Percentiles rank a stretch among this genome's conserved stretches.
Evolutionary conservation across 2,329 filamentous ascomycete genomes (phyloP).

Genomic region (Venturia aucupariae): DNA sequence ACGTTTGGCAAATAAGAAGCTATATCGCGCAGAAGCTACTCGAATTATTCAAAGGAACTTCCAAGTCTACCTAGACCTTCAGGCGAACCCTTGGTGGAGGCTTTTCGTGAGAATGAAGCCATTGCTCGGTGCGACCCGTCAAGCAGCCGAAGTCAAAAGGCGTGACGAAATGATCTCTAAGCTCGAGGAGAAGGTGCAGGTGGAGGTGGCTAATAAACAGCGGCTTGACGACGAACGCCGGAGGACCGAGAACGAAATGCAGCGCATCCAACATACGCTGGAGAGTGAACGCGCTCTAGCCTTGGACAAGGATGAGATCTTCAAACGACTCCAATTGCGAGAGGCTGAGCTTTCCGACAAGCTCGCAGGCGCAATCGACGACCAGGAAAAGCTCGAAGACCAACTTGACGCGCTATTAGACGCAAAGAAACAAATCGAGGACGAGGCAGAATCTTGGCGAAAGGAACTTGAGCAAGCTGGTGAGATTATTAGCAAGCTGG

Average conservation of each 20-base stretch:
- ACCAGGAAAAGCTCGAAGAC: conserved; percentile 89
- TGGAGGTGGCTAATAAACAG: conserved; percentile 64
- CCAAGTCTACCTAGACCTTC: conserved; percentile 80
- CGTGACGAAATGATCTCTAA: conserved; percentile 87
- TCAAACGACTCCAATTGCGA: conserved; percentile 87
- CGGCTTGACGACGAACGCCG: conserved; percentile 85
- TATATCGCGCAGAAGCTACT: conserved; percentile 91
- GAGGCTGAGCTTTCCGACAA: conserved; percentile 91
- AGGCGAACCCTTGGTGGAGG: conserved; percentile 94
- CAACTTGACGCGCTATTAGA: conserved; percentile 82
- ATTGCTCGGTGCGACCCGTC: conserved; percentile 81
- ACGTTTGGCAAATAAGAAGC: conserved; percentile 79
- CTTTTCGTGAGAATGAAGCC: conserved; percentile 93
- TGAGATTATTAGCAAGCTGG: conserved; percentile 72
- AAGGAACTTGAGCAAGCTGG: conserved; percentile 87
- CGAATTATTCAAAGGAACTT: conserved; percentile 93
- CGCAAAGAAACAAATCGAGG: conserved; percentile 80
- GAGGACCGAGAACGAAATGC: conserved; percentile 76
- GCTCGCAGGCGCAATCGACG: conserved; percentile 79
- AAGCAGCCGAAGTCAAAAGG: conserved; percentile 87
- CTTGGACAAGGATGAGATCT: conserved; percentile 97
- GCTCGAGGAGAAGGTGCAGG: conserved; percentile 72
- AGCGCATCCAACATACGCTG: conserved; percentile 83
- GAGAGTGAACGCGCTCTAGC: conserved; percentile 95
- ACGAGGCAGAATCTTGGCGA: conserved; percentile 69